These are phyloP conservation scores for Neurospora tetraspora DNA, from an alignment of 495 filamentous ascomycete genomes.

Conservation along the genomic window DNA sequence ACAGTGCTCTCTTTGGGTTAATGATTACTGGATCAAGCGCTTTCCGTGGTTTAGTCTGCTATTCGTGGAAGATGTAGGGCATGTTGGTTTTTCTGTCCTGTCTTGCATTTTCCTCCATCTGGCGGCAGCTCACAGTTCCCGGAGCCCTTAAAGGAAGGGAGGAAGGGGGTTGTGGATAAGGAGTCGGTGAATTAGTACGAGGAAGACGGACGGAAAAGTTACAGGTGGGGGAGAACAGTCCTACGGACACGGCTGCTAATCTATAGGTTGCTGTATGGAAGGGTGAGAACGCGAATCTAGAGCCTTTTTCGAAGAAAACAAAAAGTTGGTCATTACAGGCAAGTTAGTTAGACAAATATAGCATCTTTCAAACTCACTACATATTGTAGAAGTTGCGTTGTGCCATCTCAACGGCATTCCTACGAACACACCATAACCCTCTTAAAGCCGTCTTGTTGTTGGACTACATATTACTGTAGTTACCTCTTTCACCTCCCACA, in stretches of 20 bases:
- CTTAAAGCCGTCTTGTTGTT: background rate
- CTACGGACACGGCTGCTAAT: background rate
- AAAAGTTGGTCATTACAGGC: background rate
- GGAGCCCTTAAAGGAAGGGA: background rate
- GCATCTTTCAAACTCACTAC: background rate
- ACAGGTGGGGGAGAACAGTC: background rate
- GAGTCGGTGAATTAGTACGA: background rate
- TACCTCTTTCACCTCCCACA: background rate
- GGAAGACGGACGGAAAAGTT: background rate
- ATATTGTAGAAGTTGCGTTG: background rate
- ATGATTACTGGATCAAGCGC: background rate
- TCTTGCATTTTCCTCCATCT: background rate
- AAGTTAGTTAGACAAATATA: background rate
- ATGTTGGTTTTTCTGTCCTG: background rate
- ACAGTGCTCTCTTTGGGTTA: background rate
- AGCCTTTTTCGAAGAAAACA: background rate
- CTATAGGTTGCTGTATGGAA: background rate
- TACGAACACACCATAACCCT: background rate
- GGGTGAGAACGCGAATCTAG: background rate
- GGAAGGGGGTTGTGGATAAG: background rate
- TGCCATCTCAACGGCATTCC: background rate
- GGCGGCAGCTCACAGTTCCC: background rate
- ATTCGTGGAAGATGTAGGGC: background rate
- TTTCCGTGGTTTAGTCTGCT: background rate
- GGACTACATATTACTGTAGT: background rate